Evolutionary conservation across 306 rosid species (phyloP), one percentile per base, ranked within the genome.

Genomic region (Cicer bijugum): DNA sequence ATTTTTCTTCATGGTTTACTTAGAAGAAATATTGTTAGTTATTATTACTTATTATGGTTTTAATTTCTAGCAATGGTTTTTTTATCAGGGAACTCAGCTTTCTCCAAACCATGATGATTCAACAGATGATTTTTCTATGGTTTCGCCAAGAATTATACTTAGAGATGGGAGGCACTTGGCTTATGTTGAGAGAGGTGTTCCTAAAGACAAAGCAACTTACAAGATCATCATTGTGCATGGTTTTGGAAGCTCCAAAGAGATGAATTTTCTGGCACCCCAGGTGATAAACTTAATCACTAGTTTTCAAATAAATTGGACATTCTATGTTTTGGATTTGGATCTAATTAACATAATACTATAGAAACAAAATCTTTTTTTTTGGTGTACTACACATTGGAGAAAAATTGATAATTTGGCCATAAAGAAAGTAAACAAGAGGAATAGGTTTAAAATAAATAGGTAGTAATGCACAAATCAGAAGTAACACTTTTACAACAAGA

Each of bases 151-250:
- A 80, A 83, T 90, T 44, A 84, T 37, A 50, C 96, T 90, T 20
- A 74, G 82, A 7, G 93, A 88, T 82, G 93, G 96, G 44, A 88
- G 96, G 78, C 72, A 86, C 70, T 38, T 90, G 56, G 86, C 96
- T 42, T 88, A 90, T 71, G 62, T 75, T 79, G 93, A 90, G 63
- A 78, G 70, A 52, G 93, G 96, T 7, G 87, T 86, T 16, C 74
- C 86, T 35, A 86, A 78, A 71, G 85, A 90, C 16, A 55, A 11
- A 12, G 93, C 91, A n/a, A 78, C 85, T 19, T 78, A 75, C 71
- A 86, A 86, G 80, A 75, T 88, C 70, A 78, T 88, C 67, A 69
- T 80, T 44, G 81, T 83, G 3, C 93, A 88, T 64, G 93, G 96
- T 55, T 88, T 90, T 82, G 86, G 87, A 38, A 84, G 89, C 76